phyloP scores from a whole-genome alignment of 805 yeast species.

The Candida parachauliodes region DNA sequence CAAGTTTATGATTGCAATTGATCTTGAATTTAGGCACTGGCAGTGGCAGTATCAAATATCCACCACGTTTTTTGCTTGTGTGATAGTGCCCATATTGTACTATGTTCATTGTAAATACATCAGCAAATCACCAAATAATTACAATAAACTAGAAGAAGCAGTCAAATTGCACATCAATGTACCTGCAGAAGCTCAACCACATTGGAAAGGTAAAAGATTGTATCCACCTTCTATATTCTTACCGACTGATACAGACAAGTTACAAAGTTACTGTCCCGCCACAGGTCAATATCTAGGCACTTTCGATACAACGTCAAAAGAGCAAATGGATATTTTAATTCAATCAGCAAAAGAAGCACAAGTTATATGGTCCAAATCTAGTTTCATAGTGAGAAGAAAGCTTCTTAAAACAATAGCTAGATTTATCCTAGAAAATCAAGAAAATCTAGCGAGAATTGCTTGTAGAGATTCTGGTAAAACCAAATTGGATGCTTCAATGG shows the following conservation, averaged over 20 bases:
- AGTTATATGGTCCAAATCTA: constrained; percentile 44
- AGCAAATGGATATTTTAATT: constrained; percentile 69
- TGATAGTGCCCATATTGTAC: constrained; percentile 32
- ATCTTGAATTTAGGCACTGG: constrained; percentile 35
- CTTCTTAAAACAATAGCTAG: constrained; percentile 68
- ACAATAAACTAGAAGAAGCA: constrained; percentile 42
- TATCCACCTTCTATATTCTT: constrained; percentile 55
- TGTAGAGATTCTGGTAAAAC: constrained; percentile 97
- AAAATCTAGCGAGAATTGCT: constrained; percentile 82
- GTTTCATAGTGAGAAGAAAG: constrained; percentile 63
- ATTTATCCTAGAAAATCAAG: constrained; percentile 78
- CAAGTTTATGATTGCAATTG: constrained; percentile 39
- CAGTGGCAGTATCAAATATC: constrained; percentile 46
- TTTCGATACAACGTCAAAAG: constrained; percentile 56
- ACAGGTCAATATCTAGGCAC: constrained; percentile 87
- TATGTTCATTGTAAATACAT: constrained; percentile 34
- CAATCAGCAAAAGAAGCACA: constrained; percentile 54
- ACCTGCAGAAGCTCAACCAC: constrained; percentile 78
- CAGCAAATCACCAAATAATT: constrained; percentile 35
- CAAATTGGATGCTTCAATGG: constrained; percentile 92
- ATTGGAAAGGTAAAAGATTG: constrained; percentile 87
- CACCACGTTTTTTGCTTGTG: constrained; percentile 39
- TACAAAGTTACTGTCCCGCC: constrained; percentile 92
- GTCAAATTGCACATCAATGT: constrained; percentile 50
- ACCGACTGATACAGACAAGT: constrained; percentile 59